Evolutionary conservation across 2,329 filamentous ascomycete species (phyloP).

Genomic region (Paraphoma sp.): DNA sequence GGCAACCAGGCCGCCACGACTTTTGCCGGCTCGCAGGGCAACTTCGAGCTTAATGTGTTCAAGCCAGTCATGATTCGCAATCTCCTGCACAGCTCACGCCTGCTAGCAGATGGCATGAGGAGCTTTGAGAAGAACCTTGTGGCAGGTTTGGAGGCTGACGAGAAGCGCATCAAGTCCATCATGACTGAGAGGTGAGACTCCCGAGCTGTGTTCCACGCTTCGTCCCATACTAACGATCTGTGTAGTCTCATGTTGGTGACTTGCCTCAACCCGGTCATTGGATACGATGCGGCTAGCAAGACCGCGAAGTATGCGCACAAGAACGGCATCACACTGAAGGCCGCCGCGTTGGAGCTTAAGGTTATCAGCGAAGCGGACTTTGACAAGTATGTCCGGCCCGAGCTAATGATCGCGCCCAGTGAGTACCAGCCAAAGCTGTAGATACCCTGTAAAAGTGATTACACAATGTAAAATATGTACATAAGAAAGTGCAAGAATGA

Average conservation of each 20-base stretch:
- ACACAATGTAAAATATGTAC: background rate
- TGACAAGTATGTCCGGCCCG: constrained; percentile 85
- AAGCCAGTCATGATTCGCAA: constrained; percentile 97
- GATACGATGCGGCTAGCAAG: constrained; percentile 44
- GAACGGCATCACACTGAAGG: constrained; percentile 92
- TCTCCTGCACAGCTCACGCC: constrained; percentile 86
- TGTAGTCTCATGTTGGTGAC: constrained; percentile 94
- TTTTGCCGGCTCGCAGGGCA: constrained; percentile 94
- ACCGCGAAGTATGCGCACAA: constrained; percentile 83
- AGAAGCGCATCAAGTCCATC: constrained; percentile 86
- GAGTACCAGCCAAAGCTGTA: constrained; percentile 59
- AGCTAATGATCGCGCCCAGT: constrained; percentile 91
- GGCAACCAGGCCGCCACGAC: constrained; percentile 94
- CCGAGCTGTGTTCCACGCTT: background rate
- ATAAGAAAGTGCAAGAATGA: background rate
- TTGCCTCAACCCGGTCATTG: constrained; percentile 58
- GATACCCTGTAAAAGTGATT: background rate
- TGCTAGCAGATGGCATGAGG: constrained; percentile 89
- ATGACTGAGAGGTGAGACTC: constrained; percentile 86
- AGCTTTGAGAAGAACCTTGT: constrained; percentile 96
- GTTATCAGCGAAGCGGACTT: constrained; percentile 90
- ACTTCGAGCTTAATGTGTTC: constrained; percentile 99
- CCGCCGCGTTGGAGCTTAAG: constrained; percentile 91
- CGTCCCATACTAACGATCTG: constrained; percentile 17
- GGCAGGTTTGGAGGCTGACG: constrained; percentile 86